Conservation (phyloP, 768 basidiomycete species). For the Pleurotus tuber-regium region DNA sequence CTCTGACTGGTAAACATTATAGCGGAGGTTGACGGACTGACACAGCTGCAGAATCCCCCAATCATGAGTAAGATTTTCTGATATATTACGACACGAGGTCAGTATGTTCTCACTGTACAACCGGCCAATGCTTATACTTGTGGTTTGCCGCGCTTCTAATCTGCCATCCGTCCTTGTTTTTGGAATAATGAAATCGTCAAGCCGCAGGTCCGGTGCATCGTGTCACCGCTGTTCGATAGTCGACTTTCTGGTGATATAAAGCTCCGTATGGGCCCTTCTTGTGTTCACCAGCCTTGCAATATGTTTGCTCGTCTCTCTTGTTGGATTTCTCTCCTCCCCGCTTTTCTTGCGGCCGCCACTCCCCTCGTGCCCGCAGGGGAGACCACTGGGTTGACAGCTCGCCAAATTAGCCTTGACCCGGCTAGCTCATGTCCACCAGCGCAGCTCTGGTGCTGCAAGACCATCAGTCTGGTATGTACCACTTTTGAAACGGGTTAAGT, state of each 20-base stretch:
- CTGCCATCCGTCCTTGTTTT: no score
- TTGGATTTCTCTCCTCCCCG: no score
- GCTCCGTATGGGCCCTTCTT: no score
- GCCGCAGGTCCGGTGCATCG: no score
- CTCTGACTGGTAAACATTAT: neutral
- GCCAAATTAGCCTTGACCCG: neutral
- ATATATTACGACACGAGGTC: neutral
- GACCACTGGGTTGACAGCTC: neutral
- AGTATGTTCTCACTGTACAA: neutral
- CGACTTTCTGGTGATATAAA: no score
- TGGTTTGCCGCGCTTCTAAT: neutral
- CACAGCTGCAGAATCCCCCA: neutral
- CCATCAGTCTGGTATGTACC: neutral
- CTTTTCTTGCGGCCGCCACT: neutral
- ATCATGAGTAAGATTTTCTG: neutral
- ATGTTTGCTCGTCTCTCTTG: no score
- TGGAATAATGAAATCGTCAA: neutral
- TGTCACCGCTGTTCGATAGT: no score
- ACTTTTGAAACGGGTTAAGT: neutral
- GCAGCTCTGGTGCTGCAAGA: neutral
- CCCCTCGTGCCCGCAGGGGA: neutral
- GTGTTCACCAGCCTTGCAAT: no score
- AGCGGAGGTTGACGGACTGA: neutral
- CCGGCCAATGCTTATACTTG: neutral
- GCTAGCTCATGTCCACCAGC: neutral